These are phyloP conservation scores for Microcera coccophila DNA, from an alignment of 2,329 filamentous ascomycete genomes.

Conservation along the genomic window DNA sequence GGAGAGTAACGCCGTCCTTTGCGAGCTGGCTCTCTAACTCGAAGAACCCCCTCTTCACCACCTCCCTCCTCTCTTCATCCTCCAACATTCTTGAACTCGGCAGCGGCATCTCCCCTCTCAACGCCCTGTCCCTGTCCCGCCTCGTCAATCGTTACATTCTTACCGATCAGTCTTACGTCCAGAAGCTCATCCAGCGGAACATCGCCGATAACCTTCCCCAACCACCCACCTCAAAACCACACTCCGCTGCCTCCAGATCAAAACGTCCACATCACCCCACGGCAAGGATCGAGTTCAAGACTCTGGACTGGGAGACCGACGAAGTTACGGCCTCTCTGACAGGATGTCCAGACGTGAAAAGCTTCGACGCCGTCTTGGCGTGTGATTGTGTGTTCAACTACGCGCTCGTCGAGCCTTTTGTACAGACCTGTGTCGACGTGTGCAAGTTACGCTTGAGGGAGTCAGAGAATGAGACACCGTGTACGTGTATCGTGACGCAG, in stretches of 20 bases:
- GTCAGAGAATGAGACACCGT: slow-evolving; percentile 39
- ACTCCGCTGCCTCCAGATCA: slow-evolving; percentile 1
- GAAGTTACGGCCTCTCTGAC: slow-evolving; percentile 49
- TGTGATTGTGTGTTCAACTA: slow-evolving; percentile 98
- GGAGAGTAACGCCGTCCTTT: slow-evolving; percentile 83
- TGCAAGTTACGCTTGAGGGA: slow-evolving; percentile 54
- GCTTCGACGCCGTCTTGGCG: slow-evolving; percentile 72
- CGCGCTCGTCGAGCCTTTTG: slow-evolving; percentile 72
- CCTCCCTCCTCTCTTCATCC: slow-evolving; percentile 45
- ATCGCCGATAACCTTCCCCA: slow-evolving; percentile 55
- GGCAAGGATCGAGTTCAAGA: slow-evolving; percentile 39
- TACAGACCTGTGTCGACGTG: slow-evolving; percentile 73
- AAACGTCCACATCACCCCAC: not conserved
- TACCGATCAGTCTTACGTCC: slow-evolving; percentile 85
- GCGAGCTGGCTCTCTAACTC: slow-evolving; percentile 71
- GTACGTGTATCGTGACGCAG: slow-evolving; percentile 79
- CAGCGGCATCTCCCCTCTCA: slow-evolving; percentile 78
- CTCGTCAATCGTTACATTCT: slow-evolving; percentile 65
- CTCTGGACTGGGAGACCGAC: slow-evolving; percentile 81
- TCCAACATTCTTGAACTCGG: slow-evolving; percentile 77
- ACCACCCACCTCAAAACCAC: slow-evolving; percentile 6
- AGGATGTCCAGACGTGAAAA: slow-evolving; percentile 31
- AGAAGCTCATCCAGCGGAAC: slow-evolving; percentile 73
- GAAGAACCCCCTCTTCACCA: slow-evolving; percentile 58
- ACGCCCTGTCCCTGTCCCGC: slow-evolving; percentile 65